These are phyloP conservation scores for Arthroderma sp. DNA, from an alignment of 2,329 filamentous ascomycete genomes.

Conservation along the genomic window DNA sequence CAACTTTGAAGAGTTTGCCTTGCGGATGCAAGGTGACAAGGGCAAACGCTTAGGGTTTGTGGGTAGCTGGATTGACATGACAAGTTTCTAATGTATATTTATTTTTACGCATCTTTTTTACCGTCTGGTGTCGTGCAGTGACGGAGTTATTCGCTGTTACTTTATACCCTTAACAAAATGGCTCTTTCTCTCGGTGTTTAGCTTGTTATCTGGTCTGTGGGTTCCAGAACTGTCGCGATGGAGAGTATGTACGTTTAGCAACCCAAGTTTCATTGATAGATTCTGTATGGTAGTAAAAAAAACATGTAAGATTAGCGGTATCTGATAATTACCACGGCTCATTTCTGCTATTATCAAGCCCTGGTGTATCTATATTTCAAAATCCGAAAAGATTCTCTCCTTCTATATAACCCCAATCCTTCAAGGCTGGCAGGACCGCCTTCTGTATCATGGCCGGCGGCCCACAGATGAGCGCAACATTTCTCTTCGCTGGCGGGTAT, in stretches of 20 bases:
- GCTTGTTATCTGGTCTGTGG: neutral
- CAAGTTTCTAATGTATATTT: slow-evolving; percentile 36
- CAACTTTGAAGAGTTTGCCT: slow-evolving; percentile 66
- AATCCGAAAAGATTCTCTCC: slow-evolving; percentile 35
- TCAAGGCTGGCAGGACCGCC: slow-evolving; percentile 37
- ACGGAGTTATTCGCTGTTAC: too few species aligned
- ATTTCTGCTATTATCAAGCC: too few species aligned
- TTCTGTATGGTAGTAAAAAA: too few species aligned
- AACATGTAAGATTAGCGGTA: too few species aligned
- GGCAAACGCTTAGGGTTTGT: slow-evolving; percentile 64
- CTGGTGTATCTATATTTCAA: slow-evolving; percentile 7
- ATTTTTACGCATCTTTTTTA: too few species aligned
- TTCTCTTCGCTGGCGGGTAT: slow-evolving; percentile 30
- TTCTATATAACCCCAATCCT: slow-evolving; percentile 33
- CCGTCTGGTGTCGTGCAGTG: neutral
- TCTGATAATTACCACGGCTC: too few species aligned
- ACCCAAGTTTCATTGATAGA: too few species aligned
- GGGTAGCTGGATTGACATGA: slow-evolving; percentile 78
- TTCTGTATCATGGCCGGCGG: slow-evolving; percentile 40
- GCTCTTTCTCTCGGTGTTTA: too few species aligned
- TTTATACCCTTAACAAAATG: neutral
- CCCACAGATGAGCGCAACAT: slow-evolving; percentile 37
- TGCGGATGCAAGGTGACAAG: slow-evolving; percentile 55
- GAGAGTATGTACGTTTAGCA: too few species aligned
- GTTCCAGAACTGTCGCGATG: too few species aligned